Conservation (phyloP, 1,139 yeast species). For the Yamadazyma epiphylla region DNA sequence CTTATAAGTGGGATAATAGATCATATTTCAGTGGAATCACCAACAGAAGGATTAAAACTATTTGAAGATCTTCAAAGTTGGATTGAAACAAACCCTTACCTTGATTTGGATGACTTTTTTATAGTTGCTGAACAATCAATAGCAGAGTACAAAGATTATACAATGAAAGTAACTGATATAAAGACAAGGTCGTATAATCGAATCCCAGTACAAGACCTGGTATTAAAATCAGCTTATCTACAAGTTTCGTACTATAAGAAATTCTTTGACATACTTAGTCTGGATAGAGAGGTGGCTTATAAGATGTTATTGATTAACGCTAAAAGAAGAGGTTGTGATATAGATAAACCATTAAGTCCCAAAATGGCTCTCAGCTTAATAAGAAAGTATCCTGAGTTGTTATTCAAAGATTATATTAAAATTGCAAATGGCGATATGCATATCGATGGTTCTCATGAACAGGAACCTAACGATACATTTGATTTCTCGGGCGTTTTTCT, state of each 20-base stretch:
- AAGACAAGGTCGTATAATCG: constrained; percentile 48
- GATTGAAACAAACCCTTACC: constrained; percentile 10
- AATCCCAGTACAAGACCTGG: constrained; percentile 47
- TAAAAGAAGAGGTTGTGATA: constrained; percentile 36
- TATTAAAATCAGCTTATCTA: constrained; percentile 43
- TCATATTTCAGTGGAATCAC: constrained; percentile 25
- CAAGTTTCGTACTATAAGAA: constrained; percentile 58
- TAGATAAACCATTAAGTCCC: constrained; percentile 47
- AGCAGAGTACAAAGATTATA: constrained; percentile 12
- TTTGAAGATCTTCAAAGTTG: constrained; percentile 20
- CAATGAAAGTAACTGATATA: constrained; percentile 46
- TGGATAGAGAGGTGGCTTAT: constrained; percentile 21
- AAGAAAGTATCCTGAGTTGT: constrained; percentile 28
- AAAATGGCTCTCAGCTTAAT: constrained; percentile 32
- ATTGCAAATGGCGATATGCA: constrained; percentile 40
- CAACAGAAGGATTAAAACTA: constrained; percentile 16
- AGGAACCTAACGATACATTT: constrained; percentile 27
- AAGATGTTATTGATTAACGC: constrained; percentile 43
- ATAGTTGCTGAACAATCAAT: constrained; percentile 8
- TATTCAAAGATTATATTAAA: constrained; percentile 39
- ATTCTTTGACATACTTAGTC: constrained; percentile 35
- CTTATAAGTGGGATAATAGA: constrained; percentile 66
- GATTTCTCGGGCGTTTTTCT: constrained; percentile 3
- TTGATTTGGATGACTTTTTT: constrained; percentile 22
- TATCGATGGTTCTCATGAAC: background rate